Evolutionary conservation across 176 grass and related monocot species (phyloP), one percentile per base, ranked within the genome.

Genomic region (Hsuehochloa calcarea): DNA sequence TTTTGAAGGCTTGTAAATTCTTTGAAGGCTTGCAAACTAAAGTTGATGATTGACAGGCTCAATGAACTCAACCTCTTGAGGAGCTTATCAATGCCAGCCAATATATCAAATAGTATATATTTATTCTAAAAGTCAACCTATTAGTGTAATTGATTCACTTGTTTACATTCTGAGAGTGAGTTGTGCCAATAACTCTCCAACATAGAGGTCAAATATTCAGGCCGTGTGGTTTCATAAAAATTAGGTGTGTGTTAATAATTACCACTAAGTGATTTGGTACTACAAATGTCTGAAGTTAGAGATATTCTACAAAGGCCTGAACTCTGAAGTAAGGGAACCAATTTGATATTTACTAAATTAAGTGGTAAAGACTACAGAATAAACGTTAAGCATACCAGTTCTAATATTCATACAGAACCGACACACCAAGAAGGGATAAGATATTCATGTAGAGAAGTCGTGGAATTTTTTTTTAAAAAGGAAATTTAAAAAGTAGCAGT

Each of bases 271-370:
- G 19, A 13, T 25, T 35, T 63, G 20, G 27, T 31, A 23, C 41
- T 51, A 72, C 16, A 70, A 40, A 72, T 64, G n/a, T 68, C 15
- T 61, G 26, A 50, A 83, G 69, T 15, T 74, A 63, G 40, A 70
- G 55, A 37, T 19, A 11, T 65, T 65, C 27, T 65, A 65, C 26
- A 65, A 61, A 61, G 58, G 10, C 1, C 6, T 65, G 62, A 34
- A 65, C 10, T 7, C 14, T 65, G 27, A 17, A 65, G 16, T 38
- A 38, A 37, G 14, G 16, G 37, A 44, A 43, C 20, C 35, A 1
- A 65, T 55, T 68, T 75, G 62, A 20, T 65, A 67, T 16, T 68
- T 66, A 23, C 5, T 20, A 76, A 27, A 43, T 16, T 68, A 56
- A 68, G 10, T 50, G 38, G 5, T 10, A 29, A 40, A 43, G 5